Evolutionary conservation across 805 yeast species (phyloP), one percentile per base, ranked within the genome.

Genomic region (Starmerella vitae): DNA sequence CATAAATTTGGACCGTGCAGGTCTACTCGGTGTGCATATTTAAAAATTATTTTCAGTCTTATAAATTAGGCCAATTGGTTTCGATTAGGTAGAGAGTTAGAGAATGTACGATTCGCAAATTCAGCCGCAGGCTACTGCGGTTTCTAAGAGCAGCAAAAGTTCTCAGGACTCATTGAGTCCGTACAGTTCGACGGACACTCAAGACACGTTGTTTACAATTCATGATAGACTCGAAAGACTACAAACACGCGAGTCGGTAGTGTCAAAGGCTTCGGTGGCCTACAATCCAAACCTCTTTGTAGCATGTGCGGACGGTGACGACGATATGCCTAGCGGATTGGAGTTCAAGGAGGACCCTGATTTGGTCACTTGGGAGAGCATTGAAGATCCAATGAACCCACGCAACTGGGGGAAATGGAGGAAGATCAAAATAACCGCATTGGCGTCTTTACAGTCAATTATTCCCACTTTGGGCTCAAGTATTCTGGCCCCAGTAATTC

Each of bases 281-380:
- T 30, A 41, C 44, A 42, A 18, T 42, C 39, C 25, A 31, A 51
- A 25, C 28, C 34, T 8, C 14, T 27, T 54, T 44, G 28, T 47
- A 51, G 41, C 49, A 38, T 30, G 31, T 8, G 39, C 44, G 5
- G 53, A 45, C 17, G 61, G 51, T 18, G 46, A 48, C 10, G 58
- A 52, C 27, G 48, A 42, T 12, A 49, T 47, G 15, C 40, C 38
- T 31, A 70, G 64, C 40, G 81, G 81, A 20, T 62, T 61, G 7
- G 79, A 75, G 49, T 74, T 69, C 52, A 53, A 56, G 4, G 56
- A 72, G 9, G 82, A 77, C 48, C 82, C 81, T 0, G 81, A 77
- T 49, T 58, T 77, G 36, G 74, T 77, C 10, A 68, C 80, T 1
- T 77, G 81, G 82, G 72, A 74, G 24, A 74, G 75, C 3, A 66